A percentile compares a stretch with the other conserved stretches of the same genome.
Evolutionary conservation across 345 rosid species (phyloP).

Genomic region (Salix exigua): DNA sequence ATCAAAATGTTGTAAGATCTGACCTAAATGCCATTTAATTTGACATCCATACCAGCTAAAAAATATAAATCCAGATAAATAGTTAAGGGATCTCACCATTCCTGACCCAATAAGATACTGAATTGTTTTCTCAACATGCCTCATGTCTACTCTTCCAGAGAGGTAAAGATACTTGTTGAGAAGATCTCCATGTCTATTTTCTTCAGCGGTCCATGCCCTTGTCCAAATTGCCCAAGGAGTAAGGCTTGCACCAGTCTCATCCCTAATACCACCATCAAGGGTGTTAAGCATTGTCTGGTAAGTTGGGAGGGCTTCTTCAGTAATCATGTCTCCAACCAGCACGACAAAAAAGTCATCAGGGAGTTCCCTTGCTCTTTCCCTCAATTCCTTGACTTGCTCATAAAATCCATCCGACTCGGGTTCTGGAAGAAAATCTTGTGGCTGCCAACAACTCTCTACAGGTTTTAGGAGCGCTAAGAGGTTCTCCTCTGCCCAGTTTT

Average conservation of each 20-base stretch:
- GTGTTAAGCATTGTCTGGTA: constrained; percentile 26
- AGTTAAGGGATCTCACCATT: constrained; percentile 42
- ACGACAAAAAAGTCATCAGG: constrained; percentile 32
- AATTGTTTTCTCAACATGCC: constrained; percentile 59
- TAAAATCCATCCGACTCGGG: constrained; percentile 19
- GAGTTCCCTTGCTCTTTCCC: constrained; percentile 28
- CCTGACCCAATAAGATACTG: constrained; percentile 66
- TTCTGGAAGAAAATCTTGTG: constrained; percentile 29
- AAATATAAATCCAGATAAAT: not conserved
- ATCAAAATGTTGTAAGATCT: not conserved
- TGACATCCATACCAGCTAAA: not conserved
- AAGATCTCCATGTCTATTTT: constrained; percentile 65
- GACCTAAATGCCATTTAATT: not conserved
- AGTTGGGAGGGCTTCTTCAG: constrained; percentile 30
- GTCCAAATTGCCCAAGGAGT: constrained; percentile 63
- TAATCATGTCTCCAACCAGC: constrained; percentile 30
- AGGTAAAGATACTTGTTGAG: constrained; percentile 61
- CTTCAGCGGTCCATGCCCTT: constrained; percentile 67
- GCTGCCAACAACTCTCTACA: constrained; percentile 33
- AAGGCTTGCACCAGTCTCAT: constrained; percentile 27
- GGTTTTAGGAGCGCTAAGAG: constrained; percentile 24
- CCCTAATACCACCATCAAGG: constrained; percentile 18
- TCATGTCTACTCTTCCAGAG: constrained; percentile 60
- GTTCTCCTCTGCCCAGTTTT: constrained; percentile 22
- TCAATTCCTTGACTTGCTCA: constrained; percentile 23